Percentiles rank a stretch among this genome's conserved stretches.
Evolutionary conservation across 768 basidiomycete species (phyloP).

Genomic region (Russula foetens): DNA sequence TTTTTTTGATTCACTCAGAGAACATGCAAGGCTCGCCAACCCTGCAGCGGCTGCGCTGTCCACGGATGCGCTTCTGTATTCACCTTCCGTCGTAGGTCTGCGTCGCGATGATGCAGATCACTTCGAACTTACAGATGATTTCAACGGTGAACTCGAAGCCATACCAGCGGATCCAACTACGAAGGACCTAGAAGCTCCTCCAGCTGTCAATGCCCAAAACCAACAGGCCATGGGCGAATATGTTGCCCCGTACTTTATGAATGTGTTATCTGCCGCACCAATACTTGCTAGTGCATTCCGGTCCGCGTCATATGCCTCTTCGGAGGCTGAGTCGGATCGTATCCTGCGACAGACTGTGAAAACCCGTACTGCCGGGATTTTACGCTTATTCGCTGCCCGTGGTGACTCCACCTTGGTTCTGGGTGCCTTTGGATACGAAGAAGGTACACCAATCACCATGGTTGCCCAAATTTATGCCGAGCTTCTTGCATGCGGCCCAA

Average conservation of each 20-base stretch:
- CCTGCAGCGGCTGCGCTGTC: not conserved
- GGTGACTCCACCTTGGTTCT: conserved; percentile 16
- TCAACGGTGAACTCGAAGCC: conserved; percentile 16
- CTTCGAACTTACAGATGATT: conserved; percentile 12
- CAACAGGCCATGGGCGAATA: conserved; percentile 18
- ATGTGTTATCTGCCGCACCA: conserved; percentile 15
- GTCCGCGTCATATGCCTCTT: not conserved
- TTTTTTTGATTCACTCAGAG: conserved; percentile 8
- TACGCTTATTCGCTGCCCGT: conserved; percentile 10
- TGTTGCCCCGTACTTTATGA: conserved; percentile 18
- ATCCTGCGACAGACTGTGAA: conserved; percentile 12
- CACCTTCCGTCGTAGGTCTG: conserved; percentile 15
- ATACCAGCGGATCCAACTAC: conserved; percentile 20
- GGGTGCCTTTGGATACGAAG: conserved; percentile 12
- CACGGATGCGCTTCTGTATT: conserved; percentile 15
- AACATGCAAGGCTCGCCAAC: not conserved
- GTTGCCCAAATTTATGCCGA: conserved; percentile 18
- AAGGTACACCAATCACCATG: conserved; percentile 5
- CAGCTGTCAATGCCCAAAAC: conserved; percentile 16
- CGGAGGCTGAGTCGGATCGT: not conserved
- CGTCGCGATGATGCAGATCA: conserved; percentile 19
- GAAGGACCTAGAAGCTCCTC: conserved; percentile 13
- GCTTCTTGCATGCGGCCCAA: conserved; percentile 12
- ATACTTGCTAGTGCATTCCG: not conserved
- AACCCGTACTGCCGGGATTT: conserved; percentile 1